A percentile compares a stretch with the other conserved stretches of the same genome.
Evolutionary conservation across 441 rosid species (phyloP).

Genomic region (Adansonia gregorii): DNA sequence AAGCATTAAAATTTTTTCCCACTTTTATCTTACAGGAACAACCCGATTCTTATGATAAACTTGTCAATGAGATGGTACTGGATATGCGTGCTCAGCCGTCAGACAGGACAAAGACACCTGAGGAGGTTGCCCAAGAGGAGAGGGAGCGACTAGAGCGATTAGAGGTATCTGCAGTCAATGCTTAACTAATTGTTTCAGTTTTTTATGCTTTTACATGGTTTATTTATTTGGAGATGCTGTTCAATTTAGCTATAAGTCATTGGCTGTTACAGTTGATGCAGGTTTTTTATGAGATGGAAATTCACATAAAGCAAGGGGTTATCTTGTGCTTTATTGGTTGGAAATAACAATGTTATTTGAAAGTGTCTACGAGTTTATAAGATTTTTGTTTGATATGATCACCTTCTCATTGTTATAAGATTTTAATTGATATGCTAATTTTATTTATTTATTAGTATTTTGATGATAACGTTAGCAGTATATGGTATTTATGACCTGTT

Average conservation of each 20-base stretch:
- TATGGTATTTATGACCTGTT: not conserved
- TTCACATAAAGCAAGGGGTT: not conserved
- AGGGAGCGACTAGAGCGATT: conserved; percentile 70
- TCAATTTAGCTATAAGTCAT: not conserved
- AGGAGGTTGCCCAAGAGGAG: conserved; percentile 91
- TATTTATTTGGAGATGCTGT: not conserved
- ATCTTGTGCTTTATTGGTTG: not conserved
- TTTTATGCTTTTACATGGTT: not conserved
- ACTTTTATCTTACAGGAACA: conserved; percentile 38
- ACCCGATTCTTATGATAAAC: conserved; percentile 64
- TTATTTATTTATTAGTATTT: not conserved
- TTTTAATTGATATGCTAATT: not conserved
- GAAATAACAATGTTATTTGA: not conserved
- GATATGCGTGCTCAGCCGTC: conserved; percentile 83
- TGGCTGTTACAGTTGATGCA: not conserved
- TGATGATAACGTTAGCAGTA: not conserved
- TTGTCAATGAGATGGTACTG: conserved; percentile 56
- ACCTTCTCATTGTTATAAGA: not conserved
- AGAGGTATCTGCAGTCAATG: conserved; percentile 57
- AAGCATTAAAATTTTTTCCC: conserved; percentile 2
- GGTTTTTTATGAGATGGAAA: conserved; percentile 7
- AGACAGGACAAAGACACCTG: conserved; percentile 84
- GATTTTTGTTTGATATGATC: not conserved
- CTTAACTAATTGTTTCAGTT: conserved; percentile 17
- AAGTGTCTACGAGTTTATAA: not conserved